Conservation (phyloP, 2,329 filamentous ascomycete genomes). For the Botryotinia globosa region DNA sequence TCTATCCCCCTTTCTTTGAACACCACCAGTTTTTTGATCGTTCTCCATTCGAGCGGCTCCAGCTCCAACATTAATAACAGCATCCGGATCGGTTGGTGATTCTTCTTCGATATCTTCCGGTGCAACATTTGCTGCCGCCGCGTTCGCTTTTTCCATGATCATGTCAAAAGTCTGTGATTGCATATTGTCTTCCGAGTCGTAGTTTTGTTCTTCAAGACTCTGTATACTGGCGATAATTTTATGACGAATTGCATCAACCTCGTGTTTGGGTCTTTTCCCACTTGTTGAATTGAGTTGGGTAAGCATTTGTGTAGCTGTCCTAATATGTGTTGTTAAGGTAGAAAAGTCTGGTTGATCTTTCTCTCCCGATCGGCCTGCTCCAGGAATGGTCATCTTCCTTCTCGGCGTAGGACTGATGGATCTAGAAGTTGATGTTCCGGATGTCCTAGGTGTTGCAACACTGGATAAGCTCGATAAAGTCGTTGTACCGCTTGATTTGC, state of each 20-base stretch:
- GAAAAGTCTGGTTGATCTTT: conserved; percentile 77
- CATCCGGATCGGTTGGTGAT: conserved; percentile 42
- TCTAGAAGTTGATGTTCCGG: conserved; percentile 64
- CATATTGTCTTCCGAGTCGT: conserved; percentile 66
- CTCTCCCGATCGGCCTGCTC: conserved; percentile 50
- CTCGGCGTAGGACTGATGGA: conserved; percentile 62
- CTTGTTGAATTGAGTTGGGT: conserved; percentile 78
- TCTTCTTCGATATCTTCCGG: conserved; percentile 57
- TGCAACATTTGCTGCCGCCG: conserved; percentile 46
- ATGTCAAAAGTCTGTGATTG: conserved; percentile 74
- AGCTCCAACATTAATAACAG: conserved; percentile 59
- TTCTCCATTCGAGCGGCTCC: conserved; percentile 86
- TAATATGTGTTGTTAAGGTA: conserved; percentile 81
- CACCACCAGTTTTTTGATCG: conserved; percentile 80
- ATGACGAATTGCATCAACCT: conserved; percentile 78
- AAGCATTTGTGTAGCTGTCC: conserved; percentile 82
- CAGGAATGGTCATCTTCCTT: conserved; percentile 60
- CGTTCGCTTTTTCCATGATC: conserved; percentile 72
- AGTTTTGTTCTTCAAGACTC: conserved; percentile 79
- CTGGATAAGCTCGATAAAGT: conserved; percentile 60
- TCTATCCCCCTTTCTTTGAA: conserved; percentile 75
- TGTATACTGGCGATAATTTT: conserved; percentile 93
- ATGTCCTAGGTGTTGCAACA: conserved; percentile 64
- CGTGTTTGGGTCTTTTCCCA: conserved; percentile 73
- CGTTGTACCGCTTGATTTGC: conserved; percentile 60